Percentiles rank a stretch among this genome's conserved stretches.
Evolutionary conservation across 768 basidiomycete species (phyloP).

Genomic region (Leccinum incarnatum): DNA sequence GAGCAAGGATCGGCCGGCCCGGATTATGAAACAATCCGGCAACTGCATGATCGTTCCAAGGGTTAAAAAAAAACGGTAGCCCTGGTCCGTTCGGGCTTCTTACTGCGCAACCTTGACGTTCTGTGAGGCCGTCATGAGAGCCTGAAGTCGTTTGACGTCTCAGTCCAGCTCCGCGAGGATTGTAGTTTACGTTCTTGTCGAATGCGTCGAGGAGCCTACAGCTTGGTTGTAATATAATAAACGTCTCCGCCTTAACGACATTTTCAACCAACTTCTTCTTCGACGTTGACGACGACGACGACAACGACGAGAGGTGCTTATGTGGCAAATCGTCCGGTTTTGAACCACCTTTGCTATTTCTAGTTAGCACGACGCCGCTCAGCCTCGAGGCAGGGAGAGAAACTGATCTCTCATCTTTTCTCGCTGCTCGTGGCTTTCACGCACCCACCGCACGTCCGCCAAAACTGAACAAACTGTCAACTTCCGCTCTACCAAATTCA

Average conservation of each 20-base stretch:
- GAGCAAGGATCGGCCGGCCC: neutral
- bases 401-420: conserved; percentile 28
- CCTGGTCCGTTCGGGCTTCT: neutral
- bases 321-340: conserved; percentile 11
- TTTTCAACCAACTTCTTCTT: conserved; percentile 10
- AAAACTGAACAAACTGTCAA: conserved; percentile 29
- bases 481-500: conserved; percentile 32
- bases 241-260: conserved; percentile 26
- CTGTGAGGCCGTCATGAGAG: neutral
- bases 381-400: conserved; percentile 31
- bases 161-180: conserved; percentile 1
- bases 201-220: neutral
- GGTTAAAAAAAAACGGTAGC: neutral
- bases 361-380: conserved; percentile 14
- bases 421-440: conserved; percentile 35
- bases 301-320: neutral
- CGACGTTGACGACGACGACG: conserved; percentile 10
- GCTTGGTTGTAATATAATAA: conserved; percentile 1
- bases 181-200: neutral
- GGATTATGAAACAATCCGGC: conserved; percentile 1
- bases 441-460: conserved; percentile 34
- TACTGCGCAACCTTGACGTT: conserved; percentile 11
- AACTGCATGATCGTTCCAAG: neutral
- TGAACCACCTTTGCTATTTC: conserved; percentile 19
- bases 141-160: conserved; percentile 9